Evolutionary conservation across 176 grass and related monocot genomes (phyloP).

Genomic region (Juncus inflexus): DNA sequence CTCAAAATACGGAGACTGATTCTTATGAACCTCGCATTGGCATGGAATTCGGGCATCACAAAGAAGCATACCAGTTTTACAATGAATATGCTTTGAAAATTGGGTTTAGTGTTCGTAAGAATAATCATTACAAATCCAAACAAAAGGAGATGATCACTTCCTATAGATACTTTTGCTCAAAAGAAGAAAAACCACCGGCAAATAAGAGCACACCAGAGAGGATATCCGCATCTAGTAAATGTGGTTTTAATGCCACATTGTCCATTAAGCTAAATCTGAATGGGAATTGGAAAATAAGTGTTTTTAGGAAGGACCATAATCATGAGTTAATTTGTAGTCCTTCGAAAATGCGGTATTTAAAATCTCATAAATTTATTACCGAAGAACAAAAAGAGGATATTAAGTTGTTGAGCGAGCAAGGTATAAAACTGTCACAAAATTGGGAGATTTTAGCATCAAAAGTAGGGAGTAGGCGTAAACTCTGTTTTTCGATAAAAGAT

Average conservation of each 20-base stretch:
- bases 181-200: no score
- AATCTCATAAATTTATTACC: not conserved
- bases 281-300: not conserved
- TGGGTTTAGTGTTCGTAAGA: no score
- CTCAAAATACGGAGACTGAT: no score
- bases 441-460: not conserved
- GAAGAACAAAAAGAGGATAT: no score
- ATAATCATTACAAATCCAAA: no score
- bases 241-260: not conserved
- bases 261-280: not conserved
- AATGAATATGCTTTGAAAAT: no score
- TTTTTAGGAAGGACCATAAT: constrained; percentile 1
- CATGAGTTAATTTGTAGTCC: constrained; percentile 2
- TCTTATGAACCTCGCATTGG: no score
- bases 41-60: no score
- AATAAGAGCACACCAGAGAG: no score
- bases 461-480: not conserved
- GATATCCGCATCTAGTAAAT: not conserved
- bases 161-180: no score
- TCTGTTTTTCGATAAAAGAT: not conserved
- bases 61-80: no score
- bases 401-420: not conserved
- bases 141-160: no score
- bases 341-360: not conserved
- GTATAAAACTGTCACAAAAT: not conserved